Conservation (phyloP, 2,329 filamentous ascomycete species). For the Pseudogymnoascus sp. region DNA sequence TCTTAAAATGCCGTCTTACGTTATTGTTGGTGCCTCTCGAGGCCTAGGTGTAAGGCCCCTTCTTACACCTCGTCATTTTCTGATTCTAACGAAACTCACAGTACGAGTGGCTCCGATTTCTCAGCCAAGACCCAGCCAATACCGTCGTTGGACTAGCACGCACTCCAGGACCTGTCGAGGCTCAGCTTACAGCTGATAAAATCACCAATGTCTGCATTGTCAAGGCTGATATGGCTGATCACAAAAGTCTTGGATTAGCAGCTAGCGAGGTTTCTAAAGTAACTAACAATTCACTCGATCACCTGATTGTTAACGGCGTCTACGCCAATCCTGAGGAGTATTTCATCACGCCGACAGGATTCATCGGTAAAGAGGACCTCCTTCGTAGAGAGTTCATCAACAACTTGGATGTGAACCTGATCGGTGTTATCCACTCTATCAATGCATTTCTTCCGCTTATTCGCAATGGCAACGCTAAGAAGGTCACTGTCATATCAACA, state of each 20-base stretch:
- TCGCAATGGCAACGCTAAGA: conserved; percentile 41
- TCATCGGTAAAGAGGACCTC: conserved; percentile 12
- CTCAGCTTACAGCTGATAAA: conserved; percentile 30
- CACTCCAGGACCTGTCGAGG: conserved; percentile 36
- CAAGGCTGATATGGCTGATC: not conserved
- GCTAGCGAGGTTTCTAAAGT: conserved; percentile 17
- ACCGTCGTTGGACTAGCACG: conserved; percentile 41
- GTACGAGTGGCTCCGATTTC: conserved; percentile 41
- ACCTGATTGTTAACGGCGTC: conserved; percentile 26
- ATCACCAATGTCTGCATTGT: conserved; percentile 11
- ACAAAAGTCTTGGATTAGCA: conserved; percentile 8
- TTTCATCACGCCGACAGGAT: conserved; percentile 19
- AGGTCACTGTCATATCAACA: conserved; percentile 42
- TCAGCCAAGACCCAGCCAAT: conserved; percentile 37
- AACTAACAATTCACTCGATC: conserved; percentile 23
- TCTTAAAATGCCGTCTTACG: conserved; percentile 9
- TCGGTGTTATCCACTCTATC: conserved; percentile 44
- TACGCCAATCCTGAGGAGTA: conserved; percentile 15
- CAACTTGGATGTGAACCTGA: conserved; percentile 39
- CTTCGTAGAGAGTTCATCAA: conserved; percentile 31
- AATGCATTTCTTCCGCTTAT: conserved; percentile 46
- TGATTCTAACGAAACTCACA: conserved; percentile 21
- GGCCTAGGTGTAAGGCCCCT: not conserved
- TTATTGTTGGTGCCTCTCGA: not conserved
- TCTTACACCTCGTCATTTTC: not conserved